Conservation (phyloP, 345 rosid genomes). For the Gossypioides kirkii region DNA sequence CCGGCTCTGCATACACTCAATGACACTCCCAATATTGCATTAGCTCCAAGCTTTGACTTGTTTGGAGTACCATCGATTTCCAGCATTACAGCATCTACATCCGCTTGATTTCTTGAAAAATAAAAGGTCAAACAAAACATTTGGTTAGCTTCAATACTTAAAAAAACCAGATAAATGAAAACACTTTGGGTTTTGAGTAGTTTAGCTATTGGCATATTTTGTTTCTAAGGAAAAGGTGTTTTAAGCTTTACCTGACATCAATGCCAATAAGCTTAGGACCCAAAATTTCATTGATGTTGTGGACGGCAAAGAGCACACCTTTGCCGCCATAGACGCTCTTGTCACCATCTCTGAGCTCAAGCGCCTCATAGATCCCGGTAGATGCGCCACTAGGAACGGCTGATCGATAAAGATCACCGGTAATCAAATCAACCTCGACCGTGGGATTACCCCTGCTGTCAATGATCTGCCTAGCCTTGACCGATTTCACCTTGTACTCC, state of each 20-base stretch:
- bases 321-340: constrained; percentile 81
- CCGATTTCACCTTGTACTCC: constrained; percentile 60
- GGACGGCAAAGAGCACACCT: constrained; percentile 79
- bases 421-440: constrained; percentile 90
- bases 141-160: neutral
- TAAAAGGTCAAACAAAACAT: neutral
- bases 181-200: neutral
- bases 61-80: constrained; percentile 86
- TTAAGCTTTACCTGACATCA: constrained; percentile 66
- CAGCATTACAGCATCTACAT: constrained; percentile 82
- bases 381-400: constrained; percentile 99
- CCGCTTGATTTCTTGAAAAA: constrained; percentile 69
- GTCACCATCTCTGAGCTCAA: constrained; percentile 93
- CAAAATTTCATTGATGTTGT: constrained; percentile 63
- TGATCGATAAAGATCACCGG: constrained; percentile 73
- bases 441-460: constrained; percentile 99
- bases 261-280: constrained; percentile 86
- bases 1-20: constrained; percentile 92
- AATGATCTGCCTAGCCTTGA: constrained; percentile 94
- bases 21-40: constrained; percentile 93
- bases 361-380: constrained; percentile 94
- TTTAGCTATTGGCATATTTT: neutral
- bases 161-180: neutral
- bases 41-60: constrained; percentile 88
- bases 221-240: neutral